A percentile compares a stretch with the other conserved stretches of the same genome.
Evolutionary conservation across 192 early-diverging fungal genomes (phyloP).

Genomic region (Podila clonocystis): DNA sequence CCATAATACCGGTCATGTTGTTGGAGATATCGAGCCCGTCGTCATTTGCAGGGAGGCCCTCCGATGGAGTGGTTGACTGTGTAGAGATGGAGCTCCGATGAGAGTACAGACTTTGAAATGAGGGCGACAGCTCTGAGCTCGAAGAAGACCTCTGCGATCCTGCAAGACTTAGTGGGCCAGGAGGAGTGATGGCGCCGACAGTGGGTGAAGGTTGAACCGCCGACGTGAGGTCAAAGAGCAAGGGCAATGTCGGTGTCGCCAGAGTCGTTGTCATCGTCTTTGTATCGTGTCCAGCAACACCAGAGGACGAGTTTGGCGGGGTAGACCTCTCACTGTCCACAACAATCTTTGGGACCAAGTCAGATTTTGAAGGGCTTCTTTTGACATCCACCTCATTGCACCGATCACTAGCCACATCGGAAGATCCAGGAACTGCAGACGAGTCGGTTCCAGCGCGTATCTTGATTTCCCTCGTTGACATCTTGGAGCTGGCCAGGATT

Average conservation of each 20-base stretch:
- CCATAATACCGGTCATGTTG: not conserved
- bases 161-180: not conserved
- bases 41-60: not conserved
- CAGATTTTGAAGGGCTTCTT: not conserved
- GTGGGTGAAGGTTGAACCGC: slow-evolving; percentile 8
- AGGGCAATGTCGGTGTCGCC: slow-evolving; percentile 22
- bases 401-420: not conserved
- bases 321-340: not conserved
- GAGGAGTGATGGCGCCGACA: not conserved
- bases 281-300: too few relatives aligned
- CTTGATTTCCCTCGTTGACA: too few relatives aligned
- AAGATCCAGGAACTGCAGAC: too few relatives aligned
- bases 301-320: not conserved
- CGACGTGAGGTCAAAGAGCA: slow-evolving; percentile 36
- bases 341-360: not conserved
- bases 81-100: not conserved
- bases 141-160: not conserved
- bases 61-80: too few relatives aligned
- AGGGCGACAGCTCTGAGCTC: not conserved
- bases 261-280: not conserved
- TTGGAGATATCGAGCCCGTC: not conserved
- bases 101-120: not conserved
- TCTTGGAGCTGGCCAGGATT: too few relatives aligned
- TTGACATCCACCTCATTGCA: not conserved
- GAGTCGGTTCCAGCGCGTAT: too few relatives aligned